Conservation (phyloP, 1,284 basidiomycete species). For the Ganoderma sp. region DNA sequence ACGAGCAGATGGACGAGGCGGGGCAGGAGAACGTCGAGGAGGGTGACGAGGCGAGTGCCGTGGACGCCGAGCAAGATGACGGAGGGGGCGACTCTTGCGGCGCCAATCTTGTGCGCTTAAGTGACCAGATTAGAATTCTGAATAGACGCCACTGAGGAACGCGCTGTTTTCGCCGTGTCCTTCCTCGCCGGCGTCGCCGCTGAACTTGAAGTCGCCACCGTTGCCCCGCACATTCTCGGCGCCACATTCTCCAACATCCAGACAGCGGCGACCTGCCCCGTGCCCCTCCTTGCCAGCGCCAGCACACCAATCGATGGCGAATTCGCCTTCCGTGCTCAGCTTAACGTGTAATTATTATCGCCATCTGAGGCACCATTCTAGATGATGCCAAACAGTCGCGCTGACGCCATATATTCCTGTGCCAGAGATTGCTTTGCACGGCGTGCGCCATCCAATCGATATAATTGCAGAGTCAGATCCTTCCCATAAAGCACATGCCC, state of each 20-base stretch:
- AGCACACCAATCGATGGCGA: slow-evolving; percentile 26
- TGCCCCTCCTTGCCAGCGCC: background rate
- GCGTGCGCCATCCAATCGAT: slow-evolving; percentile 29
- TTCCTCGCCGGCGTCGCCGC: background rate
- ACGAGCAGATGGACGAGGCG: slow-evolving; percentile 11
- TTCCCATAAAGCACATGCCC: slow-evolving; percentile 35
- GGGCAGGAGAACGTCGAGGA: slow-evolving; percentile 18
- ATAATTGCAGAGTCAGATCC: slow-evolving; percentile 10
- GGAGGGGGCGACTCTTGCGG: background rate
- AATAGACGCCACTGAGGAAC: slow-evolving; percentile 11
- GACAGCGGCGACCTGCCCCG: background rate
- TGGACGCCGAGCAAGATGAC: slow-evolving; percentile 3
- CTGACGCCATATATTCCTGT: slow-evolving; percentile 28
- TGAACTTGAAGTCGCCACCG: background rate
- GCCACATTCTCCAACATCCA: background rate
- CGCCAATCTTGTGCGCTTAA: slow-evolving; percentile 10
- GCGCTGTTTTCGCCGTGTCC: background rate
- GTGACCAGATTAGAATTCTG: slow-evolving; percentile 21
- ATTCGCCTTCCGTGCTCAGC: slow-evolving; percentile 16
- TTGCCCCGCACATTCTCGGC: background rate
- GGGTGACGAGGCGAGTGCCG: slow-evolving; percentile 11
- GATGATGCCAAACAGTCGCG: slow-evolving; percentile 15
- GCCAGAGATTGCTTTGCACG: slow-evolving; percentile 26
- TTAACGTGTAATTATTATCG: slow-evolving; percentile 23
- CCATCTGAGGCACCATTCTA: slow-evolving; percentile 5